Evolutionary conservation across 2,329 filamentous ascomycete species (phyloP), one percentile per base, ranked within the genome.

Genomic region (Penicillium sp.): DNA sequence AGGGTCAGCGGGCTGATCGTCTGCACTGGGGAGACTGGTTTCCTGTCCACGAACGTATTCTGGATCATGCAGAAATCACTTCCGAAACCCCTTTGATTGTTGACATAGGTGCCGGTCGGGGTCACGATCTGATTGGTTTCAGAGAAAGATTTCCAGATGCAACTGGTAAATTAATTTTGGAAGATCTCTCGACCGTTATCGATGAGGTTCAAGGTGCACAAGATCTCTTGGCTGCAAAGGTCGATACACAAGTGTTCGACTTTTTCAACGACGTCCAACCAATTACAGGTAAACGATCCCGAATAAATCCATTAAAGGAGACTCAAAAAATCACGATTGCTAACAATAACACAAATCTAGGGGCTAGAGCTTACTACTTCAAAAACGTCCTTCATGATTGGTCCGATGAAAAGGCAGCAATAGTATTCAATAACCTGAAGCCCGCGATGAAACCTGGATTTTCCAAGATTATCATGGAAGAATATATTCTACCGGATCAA

Each of bases 181-280:
- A 83, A 55, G 81, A 83, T 58, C 67, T 78, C 2, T 66, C 74
- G 0, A 56, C 65, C 3, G 75, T 81, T 16, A 59, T 72, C 48
- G 60, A 68, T 42, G 56, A 54, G 59, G 14, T 44, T 59, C 0
- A 51, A 48, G 7, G 39, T n/a, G 37, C 37, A n/a, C 37, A 42
- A 24, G 19, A 55, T 64, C 37, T 42, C 21, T 5, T 42, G 3
- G 37, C 37, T 42, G 37, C 37, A 16, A 42, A 42, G 23, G 37
- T 42, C 21, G 21, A 42, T n/a, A 42, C 37, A 34, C 52, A 63
- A 8, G 51, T 45, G 5, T 56, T 59, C 52, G 59, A 64, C 24
- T 65, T 64, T 42, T 65, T 62, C 28, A 37, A 49, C 5, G 52
- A 58, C 3, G 19, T 40, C 8, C 55, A 64, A 28, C 59, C 61